phyloP scores from a whole-genome alignment of 1,284 basidiomycete genomes.

The Filobasidium uniguttulatum region DNA sequence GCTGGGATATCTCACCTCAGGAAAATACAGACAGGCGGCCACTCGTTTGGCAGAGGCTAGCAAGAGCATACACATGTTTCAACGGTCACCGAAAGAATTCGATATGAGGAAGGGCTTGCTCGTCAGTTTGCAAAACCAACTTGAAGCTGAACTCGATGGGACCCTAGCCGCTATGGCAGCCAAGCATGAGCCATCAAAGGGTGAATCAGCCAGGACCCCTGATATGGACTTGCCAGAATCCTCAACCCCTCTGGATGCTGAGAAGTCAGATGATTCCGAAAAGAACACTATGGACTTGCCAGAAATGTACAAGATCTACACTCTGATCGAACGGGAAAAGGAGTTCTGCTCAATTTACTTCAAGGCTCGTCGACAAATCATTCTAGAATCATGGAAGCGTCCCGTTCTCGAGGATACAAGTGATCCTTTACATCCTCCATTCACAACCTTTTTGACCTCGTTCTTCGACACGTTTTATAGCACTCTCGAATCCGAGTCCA shows the following conservation, averaged over 20 bases:
- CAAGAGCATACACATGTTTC: slow-evolving; percentile 75
- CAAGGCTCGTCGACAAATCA: slow-evolving; percentile 52
- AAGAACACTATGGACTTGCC: slow-evolving; percentile 12
- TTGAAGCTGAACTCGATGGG: slow-evolving; percentile 75
- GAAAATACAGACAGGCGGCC: slow-evolving; percentile 47
- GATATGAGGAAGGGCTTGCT: slow-evolving; percentile 53
- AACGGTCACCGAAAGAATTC: slow-evolving; percentile 65
- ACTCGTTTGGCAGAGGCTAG: slow-evolving; percentile 73
- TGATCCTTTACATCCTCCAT: slow-evolving; percentile 22
- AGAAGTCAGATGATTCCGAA: slow-evolving; percentile 5
- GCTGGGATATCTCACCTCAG: slow-evolving; percentile 54
- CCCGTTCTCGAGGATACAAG: slow-evolving; percentile 34
- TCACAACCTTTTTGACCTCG: slow-evolving; percentile 53
- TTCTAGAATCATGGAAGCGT: slow-evolving; percentile 57
- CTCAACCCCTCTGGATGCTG: background rate
- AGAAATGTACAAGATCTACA: slow-evolving; percentile 66
- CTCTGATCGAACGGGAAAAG: slow-evolving; percentile 70
- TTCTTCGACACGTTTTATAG: slow-evolving; percentile 55
- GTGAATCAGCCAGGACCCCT: background rate
- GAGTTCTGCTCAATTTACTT: slow-evolving; percentile 91
- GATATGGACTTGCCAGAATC: background rate
- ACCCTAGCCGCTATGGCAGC: slow-evolving; percentile 43
- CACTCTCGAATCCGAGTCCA: slow-evolving; percentile 47
- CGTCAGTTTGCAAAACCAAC: slow-evolving; percentile 79
- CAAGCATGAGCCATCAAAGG: background rate